Percentiles rank a stretch among this genome's conserved stretches.
phyloP scores from a whole-genome alignment of 2,329 filamentous ascomycete species.

The Elsinoe batatas region DNA sequence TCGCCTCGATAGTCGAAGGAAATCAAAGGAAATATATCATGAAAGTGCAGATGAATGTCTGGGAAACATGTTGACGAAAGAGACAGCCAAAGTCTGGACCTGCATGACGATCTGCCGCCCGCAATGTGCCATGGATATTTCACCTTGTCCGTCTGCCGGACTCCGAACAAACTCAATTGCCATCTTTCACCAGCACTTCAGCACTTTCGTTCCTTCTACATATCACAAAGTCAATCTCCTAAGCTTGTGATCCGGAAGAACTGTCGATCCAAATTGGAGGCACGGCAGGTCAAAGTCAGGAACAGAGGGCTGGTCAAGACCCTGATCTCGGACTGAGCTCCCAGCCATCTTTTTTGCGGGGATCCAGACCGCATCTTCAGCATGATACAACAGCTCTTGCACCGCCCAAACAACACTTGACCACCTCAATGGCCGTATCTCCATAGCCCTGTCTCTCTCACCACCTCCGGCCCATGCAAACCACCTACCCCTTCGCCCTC shows the following conservation, averaged over 20 bases:
- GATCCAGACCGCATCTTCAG: conserved; percentile 5
- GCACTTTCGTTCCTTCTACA: background rate
- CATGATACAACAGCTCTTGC: background rate
- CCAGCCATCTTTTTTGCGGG: conserved; percentile 8
- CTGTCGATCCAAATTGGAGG: no score
- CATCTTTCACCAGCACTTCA: background rate
- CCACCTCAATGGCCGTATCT: background rate
- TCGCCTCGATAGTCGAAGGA: background rate
- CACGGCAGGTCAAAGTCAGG: background rate
- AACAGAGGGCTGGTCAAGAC: conserved; percentile 2
- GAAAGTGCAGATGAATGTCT: background rate
- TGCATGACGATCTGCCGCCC: background rate
- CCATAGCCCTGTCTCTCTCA: background rate
- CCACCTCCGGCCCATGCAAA: background rate
- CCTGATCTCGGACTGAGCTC: background rate
- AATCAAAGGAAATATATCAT: background rate
- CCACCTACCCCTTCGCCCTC: no score
- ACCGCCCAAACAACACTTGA: background rate
- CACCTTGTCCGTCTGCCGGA: background rate
- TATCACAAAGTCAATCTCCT: no score
- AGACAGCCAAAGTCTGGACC: background rate
- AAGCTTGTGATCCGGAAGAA: no score
- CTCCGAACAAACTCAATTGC: background rate
- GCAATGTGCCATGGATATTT: no score
- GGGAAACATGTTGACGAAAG: conserved; percentile 8